phyloP scores from a whole-genome alignment of 1,139 yeast genomes.

The Kodamaea arcana region DNA sequence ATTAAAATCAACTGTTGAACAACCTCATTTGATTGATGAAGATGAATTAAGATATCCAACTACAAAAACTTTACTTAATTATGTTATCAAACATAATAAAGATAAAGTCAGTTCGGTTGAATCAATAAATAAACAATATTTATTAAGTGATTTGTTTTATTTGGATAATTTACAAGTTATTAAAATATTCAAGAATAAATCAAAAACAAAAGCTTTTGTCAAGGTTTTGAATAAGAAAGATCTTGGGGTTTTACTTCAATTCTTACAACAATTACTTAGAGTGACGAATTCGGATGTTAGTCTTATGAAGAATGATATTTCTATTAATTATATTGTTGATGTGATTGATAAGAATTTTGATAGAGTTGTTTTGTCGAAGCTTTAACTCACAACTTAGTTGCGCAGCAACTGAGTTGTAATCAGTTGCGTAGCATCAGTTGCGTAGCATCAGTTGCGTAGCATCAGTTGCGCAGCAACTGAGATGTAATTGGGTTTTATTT shows the following conservation, averaged over 20 bases:
- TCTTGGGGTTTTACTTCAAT: conserved; percentile 24
- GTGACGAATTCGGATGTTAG: conserved; percentile 5
- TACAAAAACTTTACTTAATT: conserved; percentile 35
- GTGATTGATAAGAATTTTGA: conserved; percentile 35
- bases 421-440: no score
- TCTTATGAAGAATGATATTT: conserved; percentile 14
- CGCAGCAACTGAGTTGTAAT: no score
- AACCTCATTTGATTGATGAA: conserved; percentile 19
- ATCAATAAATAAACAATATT: conserved; percentile 42
- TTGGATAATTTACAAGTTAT: conserved; percentile 34
- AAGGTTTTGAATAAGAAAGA: conserved; percentile 28
- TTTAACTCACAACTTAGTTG: no score
- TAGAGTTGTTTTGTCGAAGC: conserved; percentile 4
- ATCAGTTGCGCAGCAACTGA: no score
- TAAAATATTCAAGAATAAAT: conserved; percentile 39
- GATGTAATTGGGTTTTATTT: no score
- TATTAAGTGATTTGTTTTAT: conserved; percentile 40
- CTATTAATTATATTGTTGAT: conserved; percentile 35
- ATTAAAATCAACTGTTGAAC: conserved; percentile 12
- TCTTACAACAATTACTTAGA: conserved; percentile 23
- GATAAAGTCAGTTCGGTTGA: conserved; percentile 20
- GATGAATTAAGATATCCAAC: conserved; percentile 32
- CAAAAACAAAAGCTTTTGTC: conserved; percentile 42
- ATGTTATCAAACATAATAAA: conserved; percentile 10
- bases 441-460: no score